Evolutionary conservation across 1,284 basidiomycete genomes (phyloP), one percentile per base, ranked within the genome.

Genomic region (Abortiporus biennis): DNA sequence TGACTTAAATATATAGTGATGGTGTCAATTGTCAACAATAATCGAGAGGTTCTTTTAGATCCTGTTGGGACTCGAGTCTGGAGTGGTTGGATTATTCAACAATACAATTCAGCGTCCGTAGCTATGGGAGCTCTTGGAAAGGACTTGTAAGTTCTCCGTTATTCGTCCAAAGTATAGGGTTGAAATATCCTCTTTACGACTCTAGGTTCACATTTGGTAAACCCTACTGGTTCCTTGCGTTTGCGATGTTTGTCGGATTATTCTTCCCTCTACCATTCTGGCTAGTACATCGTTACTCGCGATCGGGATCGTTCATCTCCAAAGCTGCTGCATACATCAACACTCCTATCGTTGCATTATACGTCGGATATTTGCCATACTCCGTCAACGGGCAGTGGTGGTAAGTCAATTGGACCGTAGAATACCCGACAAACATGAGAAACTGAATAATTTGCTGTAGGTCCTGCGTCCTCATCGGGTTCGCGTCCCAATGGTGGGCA

Each of bases 61-160:
- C 72, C 72, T 17, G 61, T 74, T 6, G 74, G 74, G 5, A 73
- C 68, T 6, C 68, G 69, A 47, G 52, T 72, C 17, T 76, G 74
- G 74, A 70, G 67, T 43, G 74, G 74, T 19, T 74, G 72, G 71
- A 65, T 71, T 44, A 63, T 74, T 39, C 71, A 76, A 49, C 57
- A 64, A 31, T 69, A 71, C 54, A 78, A 77, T 57, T 74, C 73
- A n/a, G 67, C 69, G 9, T 73, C 74, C 3, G 64, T 78, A 23
- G 72, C 76, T 1, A 72, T 75, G 71, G 76, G 74, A 34, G 78
- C 74, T 6, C 59, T 77, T 4, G 71, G 70, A 27, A 69, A 68
- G 44, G 70, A 75, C 45, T 64, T 76, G 40, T 70, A 65, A 29
- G 46, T 45, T 25, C 11, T 17, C 16, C 17, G 25, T 34, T 11